Conservation (phyloP, 805 yeast species). For the Naumovozyma baii region DNA sequence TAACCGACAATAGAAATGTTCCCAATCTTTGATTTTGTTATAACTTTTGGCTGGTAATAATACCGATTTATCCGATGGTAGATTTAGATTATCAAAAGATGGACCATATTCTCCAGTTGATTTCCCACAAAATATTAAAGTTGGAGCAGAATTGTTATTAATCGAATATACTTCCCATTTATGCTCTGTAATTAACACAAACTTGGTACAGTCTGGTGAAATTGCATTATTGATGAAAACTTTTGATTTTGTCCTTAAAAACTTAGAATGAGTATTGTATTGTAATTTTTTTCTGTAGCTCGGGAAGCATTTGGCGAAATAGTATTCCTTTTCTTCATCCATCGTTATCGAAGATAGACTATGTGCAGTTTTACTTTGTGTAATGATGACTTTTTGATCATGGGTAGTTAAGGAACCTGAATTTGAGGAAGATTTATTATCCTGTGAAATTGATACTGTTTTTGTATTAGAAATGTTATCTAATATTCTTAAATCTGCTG, state of each 20-base stretch:
- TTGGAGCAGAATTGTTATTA: conserved; percentile 33
- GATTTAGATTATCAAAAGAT: conserved; percentile 33
- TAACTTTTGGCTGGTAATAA: conserved; percentile 6
- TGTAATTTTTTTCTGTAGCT: conserved; percentile 56
- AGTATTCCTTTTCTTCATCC: conserved; percentile 44
- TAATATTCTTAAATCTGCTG: conserved; percentile 6
- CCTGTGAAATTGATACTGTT: conserved; percentile 15
- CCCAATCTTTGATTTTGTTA: conserved; percentile 36
- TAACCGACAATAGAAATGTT: conserved; percentile 48
- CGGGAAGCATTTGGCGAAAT: conserved; percentile 76
- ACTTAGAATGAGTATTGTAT: conserved; percentile 42
- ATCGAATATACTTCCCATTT: conserved; percentile 69
- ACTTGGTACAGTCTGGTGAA: conserved; percentile 53
- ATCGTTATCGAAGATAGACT: conserved; percentile 7
- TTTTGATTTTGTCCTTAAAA: conserved; percentile 40
- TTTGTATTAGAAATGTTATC: conserved; percentile 20
- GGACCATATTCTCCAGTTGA: conserved; percentile 60
- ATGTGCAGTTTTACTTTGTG: background rate
- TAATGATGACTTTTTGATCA: background rate
- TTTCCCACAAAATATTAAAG: conserved; percentile 55
- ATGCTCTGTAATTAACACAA: conserved; percentile 56
- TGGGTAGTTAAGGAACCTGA: conserved; percentile 1
- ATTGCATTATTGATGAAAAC: conserved; percentile 47
- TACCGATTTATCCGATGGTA: conserved; percentile 6
- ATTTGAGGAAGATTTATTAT: conserved; percentile 6